Percentiles rank a stretch among this genome's conserved stretches.
Conservation (phyloP, 179 eudicot genomes). For the Drosera spatulata region DNA sequence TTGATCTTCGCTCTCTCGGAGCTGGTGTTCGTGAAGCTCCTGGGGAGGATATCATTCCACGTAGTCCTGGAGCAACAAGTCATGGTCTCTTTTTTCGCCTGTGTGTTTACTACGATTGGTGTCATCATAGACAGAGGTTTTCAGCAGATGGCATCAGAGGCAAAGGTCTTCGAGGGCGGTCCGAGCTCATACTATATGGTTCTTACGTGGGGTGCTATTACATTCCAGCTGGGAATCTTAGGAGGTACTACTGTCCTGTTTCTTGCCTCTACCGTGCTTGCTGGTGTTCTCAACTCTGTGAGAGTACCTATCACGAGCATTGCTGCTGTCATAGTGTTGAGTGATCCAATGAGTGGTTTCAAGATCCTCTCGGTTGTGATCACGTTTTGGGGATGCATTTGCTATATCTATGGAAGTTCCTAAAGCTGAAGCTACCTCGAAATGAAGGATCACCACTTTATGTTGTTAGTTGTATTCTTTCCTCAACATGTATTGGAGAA, state of each 20-base stretch:
- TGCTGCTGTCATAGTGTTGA: slow-evolving; percentile 68
- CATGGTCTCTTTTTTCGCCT: slow-evolving; percentile 75
- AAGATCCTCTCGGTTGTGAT: slow-evolving; percentile 68
- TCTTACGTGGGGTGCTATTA: slow-evolving; percentile 59
- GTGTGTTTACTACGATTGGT: slow-evolving; percentile 62
- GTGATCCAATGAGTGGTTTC: slow-evolving; percentile 84
- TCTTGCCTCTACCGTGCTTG: slow-evolving; percentile 66
- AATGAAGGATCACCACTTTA: too few species aligned
- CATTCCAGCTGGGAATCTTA: slow-evolving; percentile 70
- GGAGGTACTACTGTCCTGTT: slow-evolving; percentile 62
- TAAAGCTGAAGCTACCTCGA: slow-evolving; percentile 4
- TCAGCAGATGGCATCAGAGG: slow-evolving; percentile 51
- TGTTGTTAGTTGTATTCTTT: too few species aligned
- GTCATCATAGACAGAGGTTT: slow-evolving; percentile 32
- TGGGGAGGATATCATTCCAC: slow-evolving; percentile 63
- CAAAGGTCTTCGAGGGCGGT: slow-evolving; percentile 51
- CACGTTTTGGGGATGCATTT: slow-evolving; percentile 83
- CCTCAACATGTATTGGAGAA: too few species aligned
- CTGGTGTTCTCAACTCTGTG: slow-evolving; percentile 80
- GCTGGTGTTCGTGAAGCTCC: slow-evolving; percentile 48
- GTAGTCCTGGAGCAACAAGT: slow-evolving; percentile 88
- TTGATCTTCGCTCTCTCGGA: slow-evolving; percentile 86
- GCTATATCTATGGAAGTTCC: slow-evolving; percentile 56
- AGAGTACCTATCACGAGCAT: slow-evolving; percentile 84
- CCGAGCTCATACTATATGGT: slow-evolving; percentile 41